These are phyloP conservation scores for Gymnopus androsaceus DNA, from an alignment of 1,284 basidiomycete species.

Conservation along the genomic window DNA sequence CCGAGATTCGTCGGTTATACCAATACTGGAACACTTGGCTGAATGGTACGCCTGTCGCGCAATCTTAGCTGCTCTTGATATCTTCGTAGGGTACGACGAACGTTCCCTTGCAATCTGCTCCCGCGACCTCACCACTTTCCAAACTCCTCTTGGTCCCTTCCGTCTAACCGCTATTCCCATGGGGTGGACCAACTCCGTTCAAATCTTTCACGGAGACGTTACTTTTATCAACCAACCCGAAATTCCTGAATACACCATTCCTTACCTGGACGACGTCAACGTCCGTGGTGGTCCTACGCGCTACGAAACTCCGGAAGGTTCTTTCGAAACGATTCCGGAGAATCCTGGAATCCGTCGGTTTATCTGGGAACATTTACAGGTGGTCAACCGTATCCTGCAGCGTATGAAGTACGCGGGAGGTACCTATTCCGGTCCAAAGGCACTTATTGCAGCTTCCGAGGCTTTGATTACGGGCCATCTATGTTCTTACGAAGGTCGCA, in stretches of 20 bases:
- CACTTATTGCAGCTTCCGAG: constrained; percentile 21
- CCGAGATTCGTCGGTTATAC: constrained; percentile 15
- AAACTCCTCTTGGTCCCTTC: constrained; percentile 16
- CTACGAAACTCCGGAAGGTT: constrained; percentile 23
- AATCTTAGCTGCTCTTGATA: constrained; percentile 13
- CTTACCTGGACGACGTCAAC: constrained; percentile 17
- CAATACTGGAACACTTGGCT: constrained; percentile 20
- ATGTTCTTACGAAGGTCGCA: constrained; percentile 27
- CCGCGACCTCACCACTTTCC: constrained; percentile 17
- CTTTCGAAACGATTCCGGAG: constrained; percentile 21
- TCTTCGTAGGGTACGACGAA: constrained; percentile 8
- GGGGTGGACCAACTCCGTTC: constrained; percentile 9
- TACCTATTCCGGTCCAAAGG: constrained; percentile 30
- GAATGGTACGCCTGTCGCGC: constrained; percentile 15
- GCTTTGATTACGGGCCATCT: constrained; percentile 28
- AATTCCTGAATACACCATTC: constrained; percentile 6
- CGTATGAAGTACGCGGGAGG: constrained; percentile 23
- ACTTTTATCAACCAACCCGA: constrained; percentile 19
- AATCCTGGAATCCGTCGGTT: constrained; percentile 26
- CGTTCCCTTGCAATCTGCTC: background rate
- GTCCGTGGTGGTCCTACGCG: constrained; percentile 24
- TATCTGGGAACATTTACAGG: constrained; percentile 25
- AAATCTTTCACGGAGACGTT: constrained; percentile 19
- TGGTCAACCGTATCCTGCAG: background rate
- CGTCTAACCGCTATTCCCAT: constrained; percentile 17